These are phyloP conservation scores for Tulasnella calospora DNA, from an alignment of 768 basidiomycete genomes.

Conservation along the genomic window DNA sequence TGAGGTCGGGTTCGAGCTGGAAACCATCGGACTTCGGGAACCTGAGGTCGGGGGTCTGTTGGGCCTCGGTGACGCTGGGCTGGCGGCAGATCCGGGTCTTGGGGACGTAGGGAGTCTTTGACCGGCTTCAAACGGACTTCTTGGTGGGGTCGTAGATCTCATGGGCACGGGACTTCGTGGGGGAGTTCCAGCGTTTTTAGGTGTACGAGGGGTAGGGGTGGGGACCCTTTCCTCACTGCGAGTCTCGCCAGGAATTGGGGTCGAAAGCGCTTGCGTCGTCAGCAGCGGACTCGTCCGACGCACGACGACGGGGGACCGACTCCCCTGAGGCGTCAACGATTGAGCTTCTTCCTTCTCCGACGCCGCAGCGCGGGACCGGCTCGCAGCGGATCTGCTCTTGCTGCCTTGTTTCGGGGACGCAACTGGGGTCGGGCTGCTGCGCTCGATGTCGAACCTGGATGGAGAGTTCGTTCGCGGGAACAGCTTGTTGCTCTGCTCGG, in stretches of 20 bases:
- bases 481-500: background rate
- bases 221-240: background rate
- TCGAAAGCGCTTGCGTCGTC: background rate
- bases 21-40: background rate
- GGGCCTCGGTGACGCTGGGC: background rate
- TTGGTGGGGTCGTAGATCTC: background rate
- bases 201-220: background rate
- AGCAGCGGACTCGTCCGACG: background rate
- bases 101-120: background rate
- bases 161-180: background rate
- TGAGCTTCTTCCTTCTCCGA: background rate
- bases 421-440: background rate
- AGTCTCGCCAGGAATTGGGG: background rate
- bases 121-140: background rate
- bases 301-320: background rate
- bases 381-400: background rate
- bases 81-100: background rate
- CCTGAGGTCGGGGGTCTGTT: background rate
- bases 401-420: background rate
- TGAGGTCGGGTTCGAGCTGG: background rate
- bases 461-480: background rate
- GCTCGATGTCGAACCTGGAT: background rate
- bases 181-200: background rate
- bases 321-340: background rate
- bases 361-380: background rate